These are phyloP conservation scores for Lactuca saligna DNA, from an alignment of 129 eudicot genomes.

Conservation along the genomic window DNA sequence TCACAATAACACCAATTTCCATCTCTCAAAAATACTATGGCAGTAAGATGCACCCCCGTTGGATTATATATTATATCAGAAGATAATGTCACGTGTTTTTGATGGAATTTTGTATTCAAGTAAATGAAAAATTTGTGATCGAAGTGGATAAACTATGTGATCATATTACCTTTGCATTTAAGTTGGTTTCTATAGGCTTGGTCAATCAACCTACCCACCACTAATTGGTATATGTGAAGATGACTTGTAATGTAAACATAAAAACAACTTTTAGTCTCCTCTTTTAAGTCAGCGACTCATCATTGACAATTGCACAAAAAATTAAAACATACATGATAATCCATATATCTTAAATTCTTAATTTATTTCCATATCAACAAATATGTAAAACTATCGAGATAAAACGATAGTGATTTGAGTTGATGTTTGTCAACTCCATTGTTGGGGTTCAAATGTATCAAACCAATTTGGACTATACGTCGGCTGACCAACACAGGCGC, in stretches of 20 bases:
- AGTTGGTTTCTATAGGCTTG: constrained; percentile 25
- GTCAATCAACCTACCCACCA: constrained; percentile 17
- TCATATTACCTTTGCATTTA: constrained; percentile 20
- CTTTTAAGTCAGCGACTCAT: background rate
- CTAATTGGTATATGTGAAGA: background rate
- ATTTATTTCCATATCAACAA: too few species aligned
- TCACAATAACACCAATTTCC: constrained; percentile 6
- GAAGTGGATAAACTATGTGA: constrained; percentile 15
- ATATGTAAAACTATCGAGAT: too few species aligned
- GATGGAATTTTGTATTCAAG: background rate
- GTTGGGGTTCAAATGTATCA: background rate
- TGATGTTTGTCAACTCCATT: background rate
- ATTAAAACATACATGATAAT: too few species aligned
- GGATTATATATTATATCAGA: background rate
- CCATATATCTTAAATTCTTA: too few species aligned
- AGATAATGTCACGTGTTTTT: constrained; percentile 20
- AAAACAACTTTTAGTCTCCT: background rate
- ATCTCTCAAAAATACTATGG: background rate
- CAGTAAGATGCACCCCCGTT: constrained; percentile 2
- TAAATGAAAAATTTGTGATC: constrained; percentile 11
- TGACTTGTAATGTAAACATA: background rate
- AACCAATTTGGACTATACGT: background rate
- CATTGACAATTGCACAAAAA: background rate
- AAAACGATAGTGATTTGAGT: too few species aligned
- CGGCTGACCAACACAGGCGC: background rate